Evolutionary conservation across 2,329 filamentous ascomycete species (phyloP).

Genomic region (Claviceps humidiphila): DNA sequence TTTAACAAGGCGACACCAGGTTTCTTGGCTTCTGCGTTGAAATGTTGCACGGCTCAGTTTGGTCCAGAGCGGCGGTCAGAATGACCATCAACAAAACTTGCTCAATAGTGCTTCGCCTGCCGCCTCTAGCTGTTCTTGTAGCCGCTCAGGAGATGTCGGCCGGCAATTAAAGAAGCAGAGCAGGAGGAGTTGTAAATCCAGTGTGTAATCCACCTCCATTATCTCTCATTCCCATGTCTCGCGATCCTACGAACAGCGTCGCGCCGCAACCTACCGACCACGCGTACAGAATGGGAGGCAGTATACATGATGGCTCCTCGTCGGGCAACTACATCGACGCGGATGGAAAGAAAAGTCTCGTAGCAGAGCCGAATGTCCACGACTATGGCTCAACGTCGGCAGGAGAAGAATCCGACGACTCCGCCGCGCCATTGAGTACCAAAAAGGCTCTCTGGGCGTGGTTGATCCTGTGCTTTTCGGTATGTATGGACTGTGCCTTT

Average conservation of each 20-base stretch:
- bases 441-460: slow-evolving; percentile 10
- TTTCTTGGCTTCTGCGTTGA: too few relatives aligned
- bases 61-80: too few relatives aligned
- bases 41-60: too few relatives aligned
- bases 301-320: neutral
- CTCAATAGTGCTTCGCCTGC: too few relatives aligned
- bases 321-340: neutral
- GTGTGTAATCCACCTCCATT: neutral
- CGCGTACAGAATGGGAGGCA: neutral
- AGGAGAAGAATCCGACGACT: neutral
- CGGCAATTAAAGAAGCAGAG: too few relatives aligned
- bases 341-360: neutral
- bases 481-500: slow-evolving; percentile 1
- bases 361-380: neutral
- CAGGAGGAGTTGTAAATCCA: neutral
- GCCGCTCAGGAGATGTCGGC: too few relatives aligned
- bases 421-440: slow-evolving; percentile 3
- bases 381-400: neutral
- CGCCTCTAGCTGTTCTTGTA: too few relatives aligned
- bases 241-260: neutral
- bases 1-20: too few relatives aligned
- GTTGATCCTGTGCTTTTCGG: slow-evolving; percentile 11
- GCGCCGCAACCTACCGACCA: neutral
- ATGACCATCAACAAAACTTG: too few relatives aligned
- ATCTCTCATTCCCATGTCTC: neutral